phyloP scores from a whole-genome alignment of 768 basidiomycete species.

The Trametes punicea region DNA sequence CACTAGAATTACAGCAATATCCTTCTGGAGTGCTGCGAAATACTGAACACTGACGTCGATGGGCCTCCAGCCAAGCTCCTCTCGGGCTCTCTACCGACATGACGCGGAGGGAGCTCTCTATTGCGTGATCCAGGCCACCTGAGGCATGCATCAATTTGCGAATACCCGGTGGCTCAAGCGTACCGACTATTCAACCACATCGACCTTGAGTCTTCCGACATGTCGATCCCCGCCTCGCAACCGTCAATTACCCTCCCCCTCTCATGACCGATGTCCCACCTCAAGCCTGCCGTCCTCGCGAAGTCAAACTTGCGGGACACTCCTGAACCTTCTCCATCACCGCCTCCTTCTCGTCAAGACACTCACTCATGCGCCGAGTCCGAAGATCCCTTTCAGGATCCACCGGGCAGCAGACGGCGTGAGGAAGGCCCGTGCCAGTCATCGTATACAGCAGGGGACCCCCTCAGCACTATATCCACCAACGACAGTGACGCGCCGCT shows the following conservation, averaged over 20 bases:
- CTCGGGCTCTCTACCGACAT: neutral
- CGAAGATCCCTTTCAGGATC: neutral
- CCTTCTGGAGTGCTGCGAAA: no score
- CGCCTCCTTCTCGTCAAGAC: neutral
- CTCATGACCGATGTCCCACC: neutral
- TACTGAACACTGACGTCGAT: no score
- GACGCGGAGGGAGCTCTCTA: constrained; percentile 1
- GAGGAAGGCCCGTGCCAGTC: neutral
- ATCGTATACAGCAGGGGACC: neutral
- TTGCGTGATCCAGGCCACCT: constrained; percentile 8
- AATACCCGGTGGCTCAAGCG: constrained; percentile 7
- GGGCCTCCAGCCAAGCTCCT: neutral
- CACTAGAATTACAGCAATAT: no score
- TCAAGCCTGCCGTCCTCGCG: constrained; percentile 1
- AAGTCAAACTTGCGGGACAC: neutral
- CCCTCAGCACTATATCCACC: neutral
- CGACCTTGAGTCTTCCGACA: neutral
- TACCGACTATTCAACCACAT: neutral
- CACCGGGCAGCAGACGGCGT: neutral
- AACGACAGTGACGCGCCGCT: neutral
- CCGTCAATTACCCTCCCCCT: neutral
- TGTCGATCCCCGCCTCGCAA: neutral
- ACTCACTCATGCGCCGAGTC: neutral
- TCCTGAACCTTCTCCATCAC: constrained; percentile 1
- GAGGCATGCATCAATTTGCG: constrained; percentile 10